Evolutionary conservation across 2,329 filamentous ascomycete species (phyloP), one percentile per base, ranked within the genome.

Genomic region (Stagonosporopsis tanaceti): DNA sequence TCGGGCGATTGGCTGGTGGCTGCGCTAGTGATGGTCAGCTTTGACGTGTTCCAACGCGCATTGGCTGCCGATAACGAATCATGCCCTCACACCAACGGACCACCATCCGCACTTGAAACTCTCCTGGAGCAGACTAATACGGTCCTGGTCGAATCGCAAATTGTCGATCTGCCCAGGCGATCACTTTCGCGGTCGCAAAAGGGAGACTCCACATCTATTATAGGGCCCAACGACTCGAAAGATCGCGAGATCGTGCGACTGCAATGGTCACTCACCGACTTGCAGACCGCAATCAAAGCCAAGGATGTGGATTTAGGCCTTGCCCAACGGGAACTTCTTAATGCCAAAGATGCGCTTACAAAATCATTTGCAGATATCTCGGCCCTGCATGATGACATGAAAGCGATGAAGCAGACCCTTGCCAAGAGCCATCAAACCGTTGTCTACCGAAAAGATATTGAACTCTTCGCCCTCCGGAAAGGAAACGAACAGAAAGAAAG

Each of bases 381-480:
- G 5, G 65, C 50, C 27, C 47, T 74, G 22, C 64, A 69, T 34
- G 66, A 74, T 45, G 70, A 75, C 34, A 62, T 73, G 54, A 74
- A 69, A 46, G 66, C 62, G 4, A 64, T 70, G 54, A 76, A 71
- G 41, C 66, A 72, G 24, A 67, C 59, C 7, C 56, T 74, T 25
- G 70, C 63, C 24, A 67, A 68, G 2, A 67, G 74, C 25, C 73
- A 76, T 20, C 73, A 76, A 58, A 63, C 71, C 12, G 57, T 70
- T 39, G 55, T 74, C 47, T 76, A 76, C 45, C 66, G 73, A 20
- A 76, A 75, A 45, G 73, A 76, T 45, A 76, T 76, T 42, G 73
- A 76, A 47, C 59, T 76, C 15, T 76, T 76, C 60, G 73, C 73
- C 6, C 63, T 75, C 9, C 69, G 73, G 2, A 76, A 76, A 54